Base-by-base conservation (phyloP, 2,329 filamentous ascomycete species). In the Diaporthe caulivora region DNA sequence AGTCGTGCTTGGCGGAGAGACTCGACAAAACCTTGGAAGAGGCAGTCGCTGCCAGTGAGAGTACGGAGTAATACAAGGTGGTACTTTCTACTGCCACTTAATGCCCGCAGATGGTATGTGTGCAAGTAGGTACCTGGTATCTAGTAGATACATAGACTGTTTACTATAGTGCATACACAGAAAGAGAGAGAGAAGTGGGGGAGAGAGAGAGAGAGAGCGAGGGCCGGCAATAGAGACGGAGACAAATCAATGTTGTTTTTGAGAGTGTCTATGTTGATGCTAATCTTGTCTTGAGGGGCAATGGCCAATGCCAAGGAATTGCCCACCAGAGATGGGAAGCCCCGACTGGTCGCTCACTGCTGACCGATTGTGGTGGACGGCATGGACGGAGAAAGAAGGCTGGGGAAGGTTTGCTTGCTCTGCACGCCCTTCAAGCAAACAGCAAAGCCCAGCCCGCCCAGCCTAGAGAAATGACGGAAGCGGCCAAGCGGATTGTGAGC, bases 341-440 rank as follows among this genome's bases (percentile, higher is more conserved):
- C 34, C 5, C 34, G 34, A 31, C 6, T n/a, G 7, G 54, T n/a
- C 29, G 29, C 54, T 40, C 55, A 42, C 21, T 62, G 58, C 58
- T 44, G 44, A 57, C 55, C 34, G 49, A 54, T 54, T 31, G 18
- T 37, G n/a, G 18, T 64, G 34, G 11, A 37, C 34, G 34, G 29
- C 49, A 49, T 51, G 47, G 72, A 74, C 40, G 60, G 40, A 64
- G 62, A 72, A 40, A 74, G 72, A 74, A 74, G 70, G 72, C 70
- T 74, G 72, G 70, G 70, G 72, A 74, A 74, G 3, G 55, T 53
- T 62, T 53, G 62, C 62, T 62, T 53, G 62, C 62, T 53, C 18
- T 34, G n/a, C 64, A 55, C 34, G 24, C 26, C 13, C 10, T 18
- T 15, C 47, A 31, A 34, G 42, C 64, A 47, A 7, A 17, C 47